Percentiles rank a stretch among this genome's conserved stretches.
Evolutionary conservation across 2,329 filamentous ascomycete genomes (phyloP).

Genomic region (Talaromyces sp.): DNA sequence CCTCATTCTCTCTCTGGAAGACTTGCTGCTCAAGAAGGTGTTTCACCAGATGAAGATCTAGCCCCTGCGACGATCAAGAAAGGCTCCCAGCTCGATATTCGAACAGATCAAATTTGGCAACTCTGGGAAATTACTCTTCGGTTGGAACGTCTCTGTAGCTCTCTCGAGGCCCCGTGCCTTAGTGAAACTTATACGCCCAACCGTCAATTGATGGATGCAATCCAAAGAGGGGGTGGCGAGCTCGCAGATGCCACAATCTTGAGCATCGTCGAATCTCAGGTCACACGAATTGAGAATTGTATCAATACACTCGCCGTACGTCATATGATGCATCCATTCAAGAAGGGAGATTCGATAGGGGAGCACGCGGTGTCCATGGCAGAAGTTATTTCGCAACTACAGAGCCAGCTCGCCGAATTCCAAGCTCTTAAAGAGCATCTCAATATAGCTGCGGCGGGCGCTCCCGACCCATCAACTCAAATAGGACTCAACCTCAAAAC

Average conservation of each 20-base stretch:
- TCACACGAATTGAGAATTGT: slow-evolving; percentile 77
- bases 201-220: slow-evolving; percentile 74
- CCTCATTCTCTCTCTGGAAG: slow-evolving; percentile 83
- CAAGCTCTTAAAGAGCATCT: slow-evolving; percentile 42
- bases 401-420: slow-evolving; percentile 44
- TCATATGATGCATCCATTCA: slow-evolving; percentile 72
- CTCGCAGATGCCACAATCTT: slow-evolving; percentile 84
- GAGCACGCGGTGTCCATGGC: slow-evolving; percentile 76
- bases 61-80: slow-evolving; percentile 58
- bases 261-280: slow-evolving; percentile 90
- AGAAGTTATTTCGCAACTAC: slow-evolving; percentile 54
- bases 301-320: slow-evolving; percentile 76
- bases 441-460: slow-evolving; percentile 20
- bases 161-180: slow-evolving; percentile 69
- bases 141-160: slow-evolving; percentile 89
- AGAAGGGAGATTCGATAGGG: slow-evolving; percentile 60
- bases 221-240: slow-evolving; percentile 72
- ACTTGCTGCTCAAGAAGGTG: slow-evolving; percentile 48
- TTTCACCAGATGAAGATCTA: slow-evolving; percentile 47
- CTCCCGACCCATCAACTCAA: slow-evolving; percentile 1
- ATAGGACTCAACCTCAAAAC: slow-evolving; percentile 15
- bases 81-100: slow-evolving; percentile 69
- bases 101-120: slow-evolving; percentile 82
- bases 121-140: slow-evolving; percentile 86
- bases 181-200: slow-evolving; percentile 73